A percentile compares a stretch with the other conserved stretches of the same genome.
These are phyloP conservation scores for Penicillium janthinellum DNA, from an alignment of 2,329 filamentous ascomycete species.

Conservation along the genomic window DNA sequence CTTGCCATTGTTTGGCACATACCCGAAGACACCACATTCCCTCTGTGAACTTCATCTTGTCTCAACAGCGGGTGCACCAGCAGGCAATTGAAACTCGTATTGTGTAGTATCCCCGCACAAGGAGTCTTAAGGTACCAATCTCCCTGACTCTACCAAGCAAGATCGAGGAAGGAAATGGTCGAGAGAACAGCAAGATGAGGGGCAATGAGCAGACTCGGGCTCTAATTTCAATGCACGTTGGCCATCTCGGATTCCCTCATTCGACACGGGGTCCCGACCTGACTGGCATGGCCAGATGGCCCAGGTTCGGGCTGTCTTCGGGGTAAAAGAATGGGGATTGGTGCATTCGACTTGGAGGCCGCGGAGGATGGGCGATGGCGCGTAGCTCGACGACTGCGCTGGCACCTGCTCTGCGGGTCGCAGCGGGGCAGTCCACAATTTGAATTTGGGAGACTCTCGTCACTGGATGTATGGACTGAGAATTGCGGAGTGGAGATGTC, in stretches of 20 bases:
- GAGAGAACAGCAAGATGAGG: not conserved
- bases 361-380: not conserved
- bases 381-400: conserved; percentile 5
- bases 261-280: conserved; percentile 15
- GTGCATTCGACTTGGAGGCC: no score
- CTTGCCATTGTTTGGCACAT: not conserved
- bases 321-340: no score
- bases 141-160: not conserved
- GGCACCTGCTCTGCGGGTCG: not conserved
- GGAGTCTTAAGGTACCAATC: not conserved
- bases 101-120: not conserved
- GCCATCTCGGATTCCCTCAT: conserved; percentile 9
- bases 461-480: not conserved
- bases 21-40: conserved; percentile 45
- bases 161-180: not conserved
- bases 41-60: conserved; percentile 46
- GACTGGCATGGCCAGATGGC: conserved; percentile 13
- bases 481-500: not conserved
- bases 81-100: not conserved
- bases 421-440: conserved; percentile 2
- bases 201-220: not conserved
- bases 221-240: conserved; percentile 1
- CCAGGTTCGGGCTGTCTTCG: no score
- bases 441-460: not conserved
- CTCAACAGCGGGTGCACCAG: not conserved